A percentile compares a stretch with the other conserved stretches of the same genome.
Conservation (phyloP, 768 basidiomycete genomes). For the Mycena haematopus region DNA sequence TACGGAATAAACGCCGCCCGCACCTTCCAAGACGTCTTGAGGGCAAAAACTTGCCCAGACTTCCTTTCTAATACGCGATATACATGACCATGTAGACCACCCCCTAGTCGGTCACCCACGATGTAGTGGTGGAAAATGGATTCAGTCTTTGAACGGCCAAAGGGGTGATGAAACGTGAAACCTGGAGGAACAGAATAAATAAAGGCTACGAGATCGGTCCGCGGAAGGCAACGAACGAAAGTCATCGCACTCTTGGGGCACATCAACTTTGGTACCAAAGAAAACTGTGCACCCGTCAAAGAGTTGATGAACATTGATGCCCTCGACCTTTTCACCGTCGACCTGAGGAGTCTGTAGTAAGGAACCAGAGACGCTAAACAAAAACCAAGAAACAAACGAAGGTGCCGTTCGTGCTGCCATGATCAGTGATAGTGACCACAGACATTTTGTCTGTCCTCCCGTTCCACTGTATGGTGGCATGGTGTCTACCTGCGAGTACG, state of each 20-base stretch:
- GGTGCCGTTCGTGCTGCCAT: constrained; percentile 53
- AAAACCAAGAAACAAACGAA: constrained; percentile 38
- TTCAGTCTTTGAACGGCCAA: constrained; percentile 36
- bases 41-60: constrained; percentile 64
- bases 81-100: constrained; percentile 73
- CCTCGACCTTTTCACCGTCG: constrained; percentile 50
- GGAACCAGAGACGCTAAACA: background rate
- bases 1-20: background rate
- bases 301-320: constrained; percentile 44
- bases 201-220: background rate
- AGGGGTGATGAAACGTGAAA: constrained; percentile 22
- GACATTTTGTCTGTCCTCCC: constrained; percentile 32
- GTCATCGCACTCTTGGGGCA: constrained; percentile 47
- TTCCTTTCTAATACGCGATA: constrained; percentile 60
- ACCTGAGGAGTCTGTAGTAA: constrained; percentile 43
- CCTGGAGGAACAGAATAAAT: constrained; percentile 11
- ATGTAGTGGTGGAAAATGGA: constrained; percentile 54
- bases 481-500: constrained; percentile 7
- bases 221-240: constrained; percentile 47
- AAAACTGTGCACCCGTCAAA: constrained; percentile 66
- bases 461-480: constrained; percentile 33
- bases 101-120: constrained; percentile 46
- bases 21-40: constrained; percentile 60
- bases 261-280: constrained; percentile 52
- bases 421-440: constrained; percentile 43